Evolutionary conservation across 176 grass and related monocot species (phyloP), one percentile per base, ranked within the genome.

Genomic region (Aegilops umbellulata): DNA sequence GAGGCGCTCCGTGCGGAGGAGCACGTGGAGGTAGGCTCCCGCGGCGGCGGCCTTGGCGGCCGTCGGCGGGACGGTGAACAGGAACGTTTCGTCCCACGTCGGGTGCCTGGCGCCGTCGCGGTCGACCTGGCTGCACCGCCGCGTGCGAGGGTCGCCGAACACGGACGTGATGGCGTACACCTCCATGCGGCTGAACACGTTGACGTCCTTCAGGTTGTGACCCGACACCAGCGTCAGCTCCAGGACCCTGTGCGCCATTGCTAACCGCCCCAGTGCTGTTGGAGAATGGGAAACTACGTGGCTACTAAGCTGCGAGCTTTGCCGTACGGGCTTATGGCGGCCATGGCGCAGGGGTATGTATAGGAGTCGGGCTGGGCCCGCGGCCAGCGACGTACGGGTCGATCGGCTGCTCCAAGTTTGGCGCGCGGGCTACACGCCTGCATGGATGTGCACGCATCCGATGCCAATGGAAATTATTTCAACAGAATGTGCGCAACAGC

Each of bases 191-290:
- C 85, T 85, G 77, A 93, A 55, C n/a, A 82, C 5, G 71, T 82
- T 88, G 22, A 93, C 91, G 5, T 83, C 84, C 67, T 82, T 93
- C 29, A 93, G 85, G 19, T 85, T 81, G 58, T 77, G 74, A 4
- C 78, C 88, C 25, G 91, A 93, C 22, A 88, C 57, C 20, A 93
- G 76, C 10, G 91, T 90, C 5, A 93, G 39, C 49, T 87, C 91
- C 47, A 93, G n/a, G 3, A 72, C 7, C 42, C 88, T 66, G 76
- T 85, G 81, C 80, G 87, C 87, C 91, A 92, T 92, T 34, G 58
- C 19, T 69, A 35, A 34, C 17, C 30, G 7, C 25, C 5, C 55
- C 25, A 38, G 39, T 4, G 8, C 15, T 30, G 63, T 14, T 7
- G 27, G 30, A 29, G 17, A 17, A 34, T 20, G 30, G 29, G 46